Evolutionary conservation across 1,139 yeast species (phyloP), one percentile per base, ranked within the genome.

Genomic region (Geotrichum fermentans): DNA sequence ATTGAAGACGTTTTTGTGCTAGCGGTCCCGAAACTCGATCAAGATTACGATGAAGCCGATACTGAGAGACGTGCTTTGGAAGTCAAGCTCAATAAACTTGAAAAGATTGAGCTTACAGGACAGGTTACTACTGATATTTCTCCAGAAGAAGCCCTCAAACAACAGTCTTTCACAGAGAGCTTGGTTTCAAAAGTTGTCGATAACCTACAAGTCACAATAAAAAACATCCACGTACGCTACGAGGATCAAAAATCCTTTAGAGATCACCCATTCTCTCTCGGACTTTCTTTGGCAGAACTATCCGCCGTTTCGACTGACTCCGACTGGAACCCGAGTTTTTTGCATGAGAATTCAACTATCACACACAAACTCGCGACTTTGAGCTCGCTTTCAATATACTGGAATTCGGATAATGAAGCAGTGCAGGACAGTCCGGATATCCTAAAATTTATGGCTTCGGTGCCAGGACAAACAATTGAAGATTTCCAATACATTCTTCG

Each of bases 231-330:
- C 65, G 67, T 92, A n/a, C 75, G 98, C 51, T 92, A 89, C 61
- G 98, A 92, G 62, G 97, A 92, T 67, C 77, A 73, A 46, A 56
- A 55, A 5, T 58, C 61, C 40, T 17, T 37, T 18, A 73, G 78
- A 11, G 66, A 69, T 34, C 72, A 67, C 47, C 96, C 97, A 1
- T 86, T 86, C 58, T 75, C 97, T 0, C 68, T 89, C 29, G 99
- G 99, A 3, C 58, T 87, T 18, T 83, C 94, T 0, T 73, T 92
- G 49, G 77, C 79, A 43, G 97, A 92, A 65, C 73, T 92, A 41
- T 88, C 97, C 0, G 98, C 97, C 0, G 84, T 88, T 0, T 87
- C 96, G 0, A 82, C 97, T 0, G 92, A 90, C 65, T 80, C 77
- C 32, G 69, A 78, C 35, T 92, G 98, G 98, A 67, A 74, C 17